A percentile compares a stretch with the other conserved stretches of the same genome.
These are phyloP conservation scores for Sergeia podlipaevii DNA, from an alignment of 208 protist genomes.

Conservation along the genomic window DNA sequence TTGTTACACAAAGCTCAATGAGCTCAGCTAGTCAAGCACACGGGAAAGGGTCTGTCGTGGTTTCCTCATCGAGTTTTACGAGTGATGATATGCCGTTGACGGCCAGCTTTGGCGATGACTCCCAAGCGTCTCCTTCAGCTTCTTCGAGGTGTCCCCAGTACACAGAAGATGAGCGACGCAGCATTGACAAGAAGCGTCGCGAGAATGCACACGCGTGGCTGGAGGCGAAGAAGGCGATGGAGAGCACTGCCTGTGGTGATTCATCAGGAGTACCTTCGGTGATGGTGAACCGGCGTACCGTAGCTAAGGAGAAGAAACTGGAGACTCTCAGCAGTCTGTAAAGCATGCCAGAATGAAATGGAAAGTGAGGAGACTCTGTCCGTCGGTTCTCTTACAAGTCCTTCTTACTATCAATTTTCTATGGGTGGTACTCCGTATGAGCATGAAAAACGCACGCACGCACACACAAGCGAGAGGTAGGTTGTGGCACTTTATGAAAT, in stretches of 20 bases:
- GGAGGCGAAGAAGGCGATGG: constrained; percentile 32
- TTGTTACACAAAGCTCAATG: no score
- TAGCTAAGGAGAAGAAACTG: no score
- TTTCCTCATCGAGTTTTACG: no score
- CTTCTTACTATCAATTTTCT: not conserved
- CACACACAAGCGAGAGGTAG: no score
- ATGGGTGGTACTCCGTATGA: constrained; percentile 1
- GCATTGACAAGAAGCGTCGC: constrained; percentile 32
- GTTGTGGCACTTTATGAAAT: not conserved
- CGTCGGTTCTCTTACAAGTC: not conserved
- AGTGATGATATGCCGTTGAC: no score
- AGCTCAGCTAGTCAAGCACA: no score
- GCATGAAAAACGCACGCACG: no score
- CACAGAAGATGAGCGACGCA: constrained; percentile 21
- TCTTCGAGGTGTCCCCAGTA: no score
- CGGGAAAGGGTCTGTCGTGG: no score
- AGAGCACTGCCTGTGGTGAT: constrained; percentile 3
- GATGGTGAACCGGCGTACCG: no score
- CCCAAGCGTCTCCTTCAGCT: no score
- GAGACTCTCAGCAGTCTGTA: not conserved
- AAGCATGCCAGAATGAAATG: not conserved
- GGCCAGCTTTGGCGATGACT: no score
- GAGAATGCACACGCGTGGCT: constrained; percentile 29
- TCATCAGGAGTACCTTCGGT: not conserved
- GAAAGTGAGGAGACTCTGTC: not conserved